Conservation (phyloP, 140 eudicot species). For the Flaveria floridana region DNA sequence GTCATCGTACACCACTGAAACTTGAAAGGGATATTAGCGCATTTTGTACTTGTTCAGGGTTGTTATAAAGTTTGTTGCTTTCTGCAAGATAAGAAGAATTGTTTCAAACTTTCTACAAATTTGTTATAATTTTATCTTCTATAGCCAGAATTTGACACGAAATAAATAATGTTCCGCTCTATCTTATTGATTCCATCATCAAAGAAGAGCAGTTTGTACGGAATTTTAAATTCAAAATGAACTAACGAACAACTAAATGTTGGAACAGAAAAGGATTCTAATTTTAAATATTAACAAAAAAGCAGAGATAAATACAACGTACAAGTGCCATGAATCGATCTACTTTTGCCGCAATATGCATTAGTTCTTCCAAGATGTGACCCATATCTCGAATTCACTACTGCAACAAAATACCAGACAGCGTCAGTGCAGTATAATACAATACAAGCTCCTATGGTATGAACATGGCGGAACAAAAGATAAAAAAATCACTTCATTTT, state of each 20-base stretch:
- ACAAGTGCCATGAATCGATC: conserved; percentile 42
- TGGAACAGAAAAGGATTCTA: not conserved
- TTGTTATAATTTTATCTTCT: not conserved
- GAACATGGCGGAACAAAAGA: not conserved
- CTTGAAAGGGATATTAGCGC: conserved; percentile 3
- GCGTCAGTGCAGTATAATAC: conserved; percentile 2
- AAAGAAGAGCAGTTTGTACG: not conserved
- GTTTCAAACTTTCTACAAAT: not conserved
- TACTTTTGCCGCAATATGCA: conserved; percentile 22
- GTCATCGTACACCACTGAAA: not conserved
- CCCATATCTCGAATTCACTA: conserved; percentile 20
- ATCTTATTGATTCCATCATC: conserved; percentile 1
- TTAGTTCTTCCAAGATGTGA: conserved; percentile 23
- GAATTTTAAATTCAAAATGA: conserved; percentile 16
- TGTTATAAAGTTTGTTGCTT: not conserved
- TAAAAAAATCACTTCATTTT: not conserved
- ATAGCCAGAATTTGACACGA: not conserved
- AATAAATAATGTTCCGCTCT: not conserved
- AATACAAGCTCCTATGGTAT: conserved; percentile 9
- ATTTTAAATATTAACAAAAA: conserved; percentile 1
- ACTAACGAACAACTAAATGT: not conserved
- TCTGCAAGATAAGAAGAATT: conserved; percentile 1
- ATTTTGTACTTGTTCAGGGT: not conserved
- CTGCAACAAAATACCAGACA: conserved; percentile 32
- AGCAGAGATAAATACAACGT: conserved; percentile 20